Percentiles rank a stretch among this genome's conserved stretches.
Evolutionary conservation across 2,329 filamentous ascomycete genomes (phyloP).

Genomic region (Colletotrichum tanaceti): DNA sequence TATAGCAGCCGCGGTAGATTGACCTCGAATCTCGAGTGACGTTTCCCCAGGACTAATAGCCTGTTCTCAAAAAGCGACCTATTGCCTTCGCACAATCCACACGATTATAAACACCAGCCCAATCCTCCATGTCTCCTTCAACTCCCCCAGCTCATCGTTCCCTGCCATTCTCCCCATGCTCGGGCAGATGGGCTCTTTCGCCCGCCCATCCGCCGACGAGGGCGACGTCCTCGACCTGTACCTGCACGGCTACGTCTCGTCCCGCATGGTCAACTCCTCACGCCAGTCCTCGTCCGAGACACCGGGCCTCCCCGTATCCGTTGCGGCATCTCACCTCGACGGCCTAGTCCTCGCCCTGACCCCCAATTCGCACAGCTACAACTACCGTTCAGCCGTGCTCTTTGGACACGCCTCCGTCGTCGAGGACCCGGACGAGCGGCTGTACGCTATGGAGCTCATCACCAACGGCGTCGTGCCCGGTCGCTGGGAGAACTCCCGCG

Average conservation of each 20-base stretch:
- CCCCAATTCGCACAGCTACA: conserved; percentile 84
- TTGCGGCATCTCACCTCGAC: conserved; percentile 80
- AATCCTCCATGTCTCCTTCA: conserved; percentile 85
- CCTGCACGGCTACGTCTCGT: conserved; percentile 86
- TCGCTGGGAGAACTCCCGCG: conserved; percentile 76
- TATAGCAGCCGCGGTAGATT: conserved; percentile 70
- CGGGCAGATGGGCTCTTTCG: conserved; percentile 81
- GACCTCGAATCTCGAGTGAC: background rate
- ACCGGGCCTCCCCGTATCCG: conserved; percentile 74
- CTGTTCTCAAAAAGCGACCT: conserved; percentile 64
- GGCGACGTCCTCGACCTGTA: conserved; percentile 80
- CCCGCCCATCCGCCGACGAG: conserved; percentile 67
- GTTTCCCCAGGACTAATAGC: conserved; percentile 24
- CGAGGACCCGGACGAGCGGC: conserved; percentile 74
- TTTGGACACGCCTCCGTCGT: conserved; percentile 80
- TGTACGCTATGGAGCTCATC: conserved; percentile 82
- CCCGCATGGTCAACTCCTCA: conserved; percentile 78
- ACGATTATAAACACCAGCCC: conserved; percentile 78
- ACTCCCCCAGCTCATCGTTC: conserved; percentile 71
- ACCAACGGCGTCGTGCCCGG: conserved; percentile 78
- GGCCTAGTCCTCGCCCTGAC: conserved; percentile 84
- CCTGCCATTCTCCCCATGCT: conserved; percentile 87
- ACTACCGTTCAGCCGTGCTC: conserved; percentile 84
- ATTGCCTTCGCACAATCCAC: conserved; percentile 80
- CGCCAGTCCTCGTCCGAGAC: conserved; percentile 39